Evolutionary conservation across 768 basidiomycete species (phyloP), one percentile per base, ranked within the genome.

Genomic region (Suillus bovinus): DNA sequence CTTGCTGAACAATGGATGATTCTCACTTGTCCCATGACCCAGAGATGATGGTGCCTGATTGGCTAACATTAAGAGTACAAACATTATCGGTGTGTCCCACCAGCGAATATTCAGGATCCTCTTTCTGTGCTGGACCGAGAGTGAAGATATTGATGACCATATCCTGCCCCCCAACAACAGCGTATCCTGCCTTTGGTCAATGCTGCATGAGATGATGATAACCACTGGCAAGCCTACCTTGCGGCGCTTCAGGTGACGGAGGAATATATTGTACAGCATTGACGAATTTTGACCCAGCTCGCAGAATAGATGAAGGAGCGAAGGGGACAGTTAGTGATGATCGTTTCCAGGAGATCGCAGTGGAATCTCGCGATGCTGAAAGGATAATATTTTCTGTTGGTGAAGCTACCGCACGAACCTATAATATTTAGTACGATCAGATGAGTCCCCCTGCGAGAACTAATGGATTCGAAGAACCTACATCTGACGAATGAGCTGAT

Each of bases 1-100:
- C 38, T 20, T 27, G 38, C 58, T 22, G 50, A 46, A 13, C 20
- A 62, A 50, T 11, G 41, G 57, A 52, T 52, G 46, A 57, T 17
- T 13, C 85, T 75, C 69, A 96, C 96, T 84, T 91, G 78, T 99
- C 97, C 97, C 97, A 99, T 47, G 94, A 96, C 22, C 97, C 97
- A 9, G 93, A 96, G 61, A 97, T 86, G 63, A 99, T 88, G 56
- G 84, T 81, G 17, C 93, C 93, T 54, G 82, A 81, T 10, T 83
- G 75, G 11, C 85, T 84, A 5, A 87, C 84, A 69, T 93, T 83
- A 61, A 99, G 79, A 24, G 92, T 83, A 74, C 96, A 99, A 39
- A 99, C 85, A 71, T 99, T 99, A 53, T 89, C 88, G 14, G 86
- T 84, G 74, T 99, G 97, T 27, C 96, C 97, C 39, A 98, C 72